Conservation (phyloP, 1,284 basidiomycete species). For the Blastosporella zonata region DNA sequence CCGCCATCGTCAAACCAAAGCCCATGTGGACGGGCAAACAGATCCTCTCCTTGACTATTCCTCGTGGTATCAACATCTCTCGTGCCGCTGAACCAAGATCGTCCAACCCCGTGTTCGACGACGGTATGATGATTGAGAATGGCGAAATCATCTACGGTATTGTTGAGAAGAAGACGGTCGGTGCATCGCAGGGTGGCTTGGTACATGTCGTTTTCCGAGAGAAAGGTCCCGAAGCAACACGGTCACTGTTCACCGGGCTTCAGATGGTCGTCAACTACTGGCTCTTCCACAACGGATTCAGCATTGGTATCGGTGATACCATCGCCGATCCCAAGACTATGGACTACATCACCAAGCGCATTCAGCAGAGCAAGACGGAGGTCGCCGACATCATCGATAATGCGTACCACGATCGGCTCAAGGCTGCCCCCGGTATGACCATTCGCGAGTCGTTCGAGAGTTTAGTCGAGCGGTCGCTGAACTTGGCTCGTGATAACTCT, state of each 20-base stretch:
- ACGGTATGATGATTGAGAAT: conserved; percentile 96
- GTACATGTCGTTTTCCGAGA: conserved; percentile 98
- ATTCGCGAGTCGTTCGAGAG: conserved; percentile 98
- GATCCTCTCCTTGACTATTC: conserved; percentile 90
- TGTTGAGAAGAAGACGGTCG: conserved; percentile 98
- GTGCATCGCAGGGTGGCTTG: conserved; percentile 91
- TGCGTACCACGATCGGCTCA: conserved; percentile 81
- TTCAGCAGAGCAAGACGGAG: conserved; percentile 77
- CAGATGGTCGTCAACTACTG: conserved; percentile 98
- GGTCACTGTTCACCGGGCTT: conserved; percentile 89
- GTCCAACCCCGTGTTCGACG: conserved; percentile 83
- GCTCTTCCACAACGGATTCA: conserved; percentile 99
- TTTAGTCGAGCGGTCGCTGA: conserved; percentile 87
- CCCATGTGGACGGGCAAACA: conserved; percentile 99
- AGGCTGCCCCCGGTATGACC: conserved; percentile 95
- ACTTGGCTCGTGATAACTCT: conserved; percentile 93
- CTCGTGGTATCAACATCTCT: conserved; percentile 93
- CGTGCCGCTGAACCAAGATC: conserved; percentile 79
- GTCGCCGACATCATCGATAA: conserved; percentile 73
- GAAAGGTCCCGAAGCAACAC: conserved; percentile 92
- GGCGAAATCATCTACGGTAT: conserved; percentile 96
- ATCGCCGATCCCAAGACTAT: conserved; percentile 91
- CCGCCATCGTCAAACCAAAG: conserved; percentile 95
- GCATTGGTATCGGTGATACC: conserved; percentile 98
- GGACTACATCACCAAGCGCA: conserved; percentile 83